A percentile compares a stretch with the other conserved stretches of the same genome.
phyloP scores from a whole-genome alignment of 2,329 filamentous ascomycete genomes.

The Colletotrichum kahawae region DNA sequence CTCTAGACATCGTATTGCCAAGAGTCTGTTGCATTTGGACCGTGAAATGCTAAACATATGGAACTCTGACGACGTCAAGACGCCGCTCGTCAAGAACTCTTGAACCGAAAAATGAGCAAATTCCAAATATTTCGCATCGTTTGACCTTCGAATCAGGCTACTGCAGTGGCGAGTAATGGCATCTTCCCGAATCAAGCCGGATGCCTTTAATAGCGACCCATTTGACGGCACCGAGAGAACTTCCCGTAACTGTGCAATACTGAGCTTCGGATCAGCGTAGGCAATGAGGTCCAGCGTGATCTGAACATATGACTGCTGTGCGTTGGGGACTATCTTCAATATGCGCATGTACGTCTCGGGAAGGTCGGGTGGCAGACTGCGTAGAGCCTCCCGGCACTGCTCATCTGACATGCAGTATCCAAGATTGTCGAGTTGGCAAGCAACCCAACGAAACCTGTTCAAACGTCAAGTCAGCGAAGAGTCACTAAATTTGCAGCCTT shows the following conservation, averaged over 20 bases:
- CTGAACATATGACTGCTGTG: background rate
- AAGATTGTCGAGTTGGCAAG: slow-evolving; percentile 1
- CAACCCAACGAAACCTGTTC: slow-evolving; percentile 3
- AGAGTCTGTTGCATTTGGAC: background rate
- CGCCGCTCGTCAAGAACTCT: background rate
- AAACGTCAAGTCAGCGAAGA: too few relatives aligned
- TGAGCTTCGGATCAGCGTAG: background rate
- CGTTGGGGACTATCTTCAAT: background rate
- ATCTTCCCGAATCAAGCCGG: background rate
- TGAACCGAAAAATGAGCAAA: slow-evolving; percentile 1
- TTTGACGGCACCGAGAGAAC: background rate
- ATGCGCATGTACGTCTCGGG: background rate
- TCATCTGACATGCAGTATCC: background rate
- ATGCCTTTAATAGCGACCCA: background rate
- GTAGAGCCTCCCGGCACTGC: background rate
- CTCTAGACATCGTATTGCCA: background rate
- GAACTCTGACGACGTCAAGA: background rate
- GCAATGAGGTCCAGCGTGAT: background rate
- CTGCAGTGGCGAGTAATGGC: background rate
- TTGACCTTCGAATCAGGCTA: background rate
- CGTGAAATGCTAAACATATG: background rate
- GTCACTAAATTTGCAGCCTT: too few relatives aligned
- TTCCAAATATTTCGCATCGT: background rate
- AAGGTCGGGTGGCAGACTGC: background rate
- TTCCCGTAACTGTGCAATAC: background rate